Conservation (phyloP, 805 yeast genomes). For the Candida berthetii region DNA sequence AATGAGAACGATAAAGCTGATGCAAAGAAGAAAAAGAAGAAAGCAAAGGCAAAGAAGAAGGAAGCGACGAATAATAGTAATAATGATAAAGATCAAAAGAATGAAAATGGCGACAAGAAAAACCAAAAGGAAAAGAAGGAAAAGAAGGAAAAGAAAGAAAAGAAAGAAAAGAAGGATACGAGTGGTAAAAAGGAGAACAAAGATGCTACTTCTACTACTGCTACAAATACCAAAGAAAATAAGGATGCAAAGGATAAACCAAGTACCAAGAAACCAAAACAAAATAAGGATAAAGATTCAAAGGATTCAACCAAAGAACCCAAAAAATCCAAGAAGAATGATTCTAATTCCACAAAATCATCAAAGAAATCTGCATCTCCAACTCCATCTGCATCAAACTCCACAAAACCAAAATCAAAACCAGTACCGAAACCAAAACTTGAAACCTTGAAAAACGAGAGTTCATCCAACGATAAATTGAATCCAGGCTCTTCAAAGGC, state of each 20-base stretch:
- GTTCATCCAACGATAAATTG: too few relatives aligned
- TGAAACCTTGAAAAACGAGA: neutral
- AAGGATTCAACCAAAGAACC: constrained; percentile 3
- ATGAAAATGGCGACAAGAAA: neutral
- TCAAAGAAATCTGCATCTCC: neutral
- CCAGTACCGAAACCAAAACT: neutral
- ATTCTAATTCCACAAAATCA: neutral
- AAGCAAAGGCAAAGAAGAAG: neutral
- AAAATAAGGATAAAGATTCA: constrained; percentile 1
- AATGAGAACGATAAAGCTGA: constrained; percentile 2
- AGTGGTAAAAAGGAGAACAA: neutral
- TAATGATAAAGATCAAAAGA: too few relatives aligned
- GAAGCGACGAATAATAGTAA: neutral
- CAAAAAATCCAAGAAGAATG: neutral
- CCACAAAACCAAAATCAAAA: neutral
- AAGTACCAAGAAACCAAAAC: neutral
- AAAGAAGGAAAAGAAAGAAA: neutral
- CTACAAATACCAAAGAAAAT: constrained; percentile 8
- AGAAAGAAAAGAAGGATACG: neutral
- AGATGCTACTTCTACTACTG: too few relatives aligned
- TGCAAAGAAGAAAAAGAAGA: constrained; percentile 1
- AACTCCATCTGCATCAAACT: neutral
- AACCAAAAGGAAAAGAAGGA: neutral
- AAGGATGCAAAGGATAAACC: constrained; percentile 4
- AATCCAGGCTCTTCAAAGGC: too few relatives aligned